Conservation (phyloP, 352 stramenopile species). For the Phytophthora pistaciae region DNA sequence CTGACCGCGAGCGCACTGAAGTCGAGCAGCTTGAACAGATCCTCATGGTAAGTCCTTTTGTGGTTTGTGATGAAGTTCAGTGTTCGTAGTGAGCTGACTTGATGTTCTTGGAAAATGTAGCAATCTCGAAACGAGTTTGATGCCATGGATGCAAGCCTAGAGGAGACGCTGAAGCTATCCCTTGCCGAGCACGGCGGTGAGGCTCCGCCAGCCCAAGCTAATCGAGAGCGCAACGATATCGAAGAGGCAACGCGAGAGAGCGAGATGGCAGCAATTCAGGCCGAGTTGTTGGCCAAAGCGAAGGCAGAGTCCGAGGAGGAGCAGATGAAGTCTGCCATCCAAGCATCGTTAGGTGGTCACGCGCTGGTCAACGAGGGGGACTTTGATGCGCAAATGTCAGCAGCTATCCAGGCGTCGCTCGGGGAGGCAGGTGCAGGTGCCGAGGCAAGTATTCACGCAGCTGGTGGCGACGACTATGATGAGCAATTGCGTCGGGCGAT, state of each 20-base stretch:
- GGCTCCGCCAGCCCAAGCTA: constrained; percentile 22
- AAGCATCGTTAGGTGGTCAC: constrained; percentile 59
- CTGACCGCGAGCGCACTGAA: constrained; percentile 64
- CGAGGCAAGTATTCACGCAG: constrained; percentile 1
- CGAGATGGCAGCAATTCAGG: constrained; percentile 81
- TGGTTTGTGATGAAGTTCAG: background rate
- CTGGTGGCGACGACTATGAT: constrained; percentile 48
- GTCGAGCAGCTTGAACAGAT: constrained; percentile 79
- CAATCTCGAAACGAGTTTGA: constrained; percentile 81
- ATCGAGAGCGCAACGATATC: constrained; percentile 55
- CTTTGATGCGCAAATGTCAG: constrained; percentile 68
- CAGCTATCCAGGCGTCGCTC: constrained; percentile 77
- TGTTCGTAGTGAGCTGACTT: constrained; percentile 2
- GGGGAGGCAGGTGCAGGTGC: constrained; percentile 12
- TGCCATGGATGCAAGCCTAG: constrained; percentile 76
- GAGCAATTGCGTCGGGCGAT: constrained; percentile 71
- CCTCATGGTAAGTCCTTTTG: constrained; percentile 54
- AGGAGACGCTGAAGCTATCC: constrained; percentile 77
- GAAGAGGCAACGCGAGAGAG: constrained; percentile 69
- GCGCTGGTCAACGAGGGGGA: constrained; percentile 20
- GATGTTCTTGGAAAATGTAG: constrained; percentile 33
- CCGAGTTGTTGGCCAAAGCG: constrained; percentile 71
- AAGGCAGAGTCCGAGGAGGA: constrained; percentile 82
- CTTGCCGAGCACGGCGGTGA: constrained; percentile 56
- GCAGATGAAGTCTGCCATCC: constrained; percentile 70